phyloP scores from a whole-genome alignment of 2,329 filamentous ascomycete genomes.

The Elsinoe arachidis region DNA sequence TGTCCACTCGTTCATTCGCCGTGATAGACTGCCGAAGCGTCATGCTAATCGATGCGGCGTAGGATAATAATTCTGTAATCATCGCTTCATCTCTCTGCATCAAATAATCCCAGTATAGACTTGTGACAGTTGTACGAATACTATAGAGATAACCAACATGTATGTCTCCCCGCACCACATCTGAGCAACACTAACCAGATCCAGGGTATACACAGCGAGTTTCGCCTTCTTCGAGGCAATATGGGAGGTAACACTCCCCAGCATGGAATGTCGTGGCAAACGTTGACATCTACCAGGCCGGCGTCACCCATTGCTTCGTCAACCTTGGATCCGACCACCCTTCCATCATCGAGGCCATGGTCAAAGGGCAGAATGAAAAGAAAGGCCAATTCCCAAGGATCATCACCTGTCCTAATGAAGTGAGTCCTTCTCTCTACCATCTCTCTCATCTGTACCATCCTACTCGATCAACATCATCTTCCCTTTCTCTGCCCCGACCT shows the following conservation, averaged over 20 bases:
- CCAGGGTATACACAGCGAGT: conserved; percentile 57
- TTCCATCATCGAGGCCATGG: conserved; percentile 70
- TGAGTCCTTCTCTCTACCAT: conserved; percentile 27
- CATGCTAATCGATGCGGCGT: not conserved
- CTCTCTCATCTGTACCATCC: not conserved
- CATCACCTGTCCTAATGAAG: conserved; percentile 74
- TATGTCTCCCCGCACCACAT: not conserved
- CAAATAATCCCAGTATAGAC: not conserved
- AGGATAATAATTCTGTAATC: not conserved
- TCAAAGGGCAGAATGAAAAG: conserved; percentile 62
- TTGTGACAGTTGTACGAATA: not conserved
- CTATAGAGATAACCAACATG: not conserved
- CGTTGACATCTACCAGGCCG: conserved; percentile 32
- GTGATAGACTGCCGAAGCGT: conserved; percentile 6
- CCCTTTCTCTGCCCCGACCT: not conserved
- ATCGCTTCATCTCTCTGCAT: not conserved
- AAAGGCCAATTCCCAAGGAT: conserved; percentile 59
- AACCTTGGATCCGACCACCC: conserved; percentile 67
- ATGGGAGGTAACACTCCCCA: conserved; percentile 49
- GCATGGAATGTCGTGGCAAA: not conserved
- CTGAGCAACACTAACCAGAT: not conserved
- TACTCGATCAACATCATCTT: not conserved
- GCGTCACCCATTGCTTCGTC: conserved; percentile 53
- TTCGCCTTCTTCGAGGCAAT: conserved; percentile 77
- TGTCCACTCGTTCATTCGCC: not conserved